Base-by-base conservation (phyloP, 768 basidiomycete genomes). In the Epithele typhae region DNA sequence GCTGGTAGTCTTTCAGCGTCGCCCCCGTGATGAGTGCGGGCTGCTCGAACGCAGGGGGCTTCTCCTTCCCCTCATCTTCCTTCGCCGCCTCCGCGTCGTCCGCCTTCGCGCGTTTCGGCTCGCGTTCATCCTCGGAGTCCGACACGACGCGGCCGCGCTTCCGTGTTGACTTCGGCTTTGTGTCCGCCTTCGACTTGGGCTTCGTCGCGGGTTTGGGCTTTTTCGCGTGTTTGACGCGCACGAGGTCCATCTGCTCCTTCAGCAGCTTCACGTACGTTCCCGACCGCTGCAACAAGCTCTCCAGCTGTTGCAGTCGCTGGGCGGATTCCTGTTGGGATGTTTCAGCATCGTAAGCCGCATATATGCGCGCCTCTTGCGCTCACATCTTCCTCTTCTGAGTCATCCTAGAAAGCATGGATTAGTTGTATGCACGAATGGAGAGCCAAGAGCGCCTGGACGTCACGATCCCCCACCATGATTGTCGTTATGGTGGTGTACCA, bases 1-100 rank as follows among this genome's bases (percentile, higher is more conserved):
- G 76, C 62, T 99, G 95, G 62, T 96, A 97, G 25, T 84, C 77
- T 59, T 92, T 92, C 51, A 98, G 65, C 46, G 70, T 87, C 0
- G 82, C 92, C 4, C 95, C 95, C 0, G 92, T 92, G 33, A 99
- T 71, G 15, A 92, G 66, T 2, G 73, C 64, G 0, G 92, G 88
- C 60, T 97, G 95, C 40, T 78, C 66, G 54, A 88, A 85, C 22
- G 54, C 30, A 40, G 23, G 12, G 21, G 40, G 17, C 32, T 32
- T 37, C 14, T 21, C 48, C 11, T 40, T 24, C 22, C n/a, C 41
- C 35, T 32, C 37, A 2, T 27, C 19, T 17, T 35, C 40, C 24
- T 24, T 15, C 11, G 6, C 36, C 9, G 7, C 38, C 14, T 32
- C 40, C 15, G 45, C 19, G 17, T 42, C 17, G 22, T 48, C 48